A percentile compares a stretch with the other conserved stretches of the same genome.
These are phyloP conservation scores for Cornus controversa DNA, from an alignment of 148 eudicot genomes.

Conservation along the genomic window DNA sequence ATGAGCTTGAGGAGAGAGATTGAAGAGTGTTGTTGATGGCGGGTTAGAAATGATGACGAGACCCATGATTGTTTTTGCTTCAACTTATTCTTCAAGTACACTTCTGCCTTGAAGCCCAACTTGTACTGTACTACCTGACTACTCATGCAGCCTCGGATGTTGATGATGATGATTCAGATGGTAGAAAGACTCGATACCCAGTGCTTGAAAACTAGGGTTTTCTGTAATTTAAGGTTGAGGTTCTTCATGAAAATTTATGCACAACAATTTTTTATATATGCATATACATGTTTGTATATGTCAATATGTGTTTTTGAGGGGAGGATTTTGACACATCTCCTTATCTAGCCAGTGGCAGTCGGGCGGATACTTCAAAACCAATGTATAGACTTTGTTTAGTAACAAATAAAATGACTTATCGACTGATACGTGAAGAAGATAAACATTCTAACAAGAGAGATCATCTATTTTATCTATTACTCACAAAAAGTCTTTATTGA, in stretches of 20 bases:
- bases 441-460: no score
- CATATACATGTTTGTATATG: no score
- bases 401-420: no score
- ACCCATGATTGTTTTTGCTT: slow-evolving; percentile 11
- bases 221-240: neutral
- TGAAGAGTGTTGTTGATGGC: slow-evolving; percentile 22
- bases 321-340: no score
- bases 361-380: no score
- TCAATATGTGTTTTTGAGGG: no score
- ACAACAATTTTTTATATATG: neutral
- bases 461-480: no score
- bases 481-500: no score
- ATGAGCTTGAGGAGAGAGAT: slow-evolving; percentile 17
- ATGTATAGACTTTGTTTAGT: no score
- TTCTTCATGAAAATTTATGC: neutral
- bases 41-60: slow-evolving; percentile 42
- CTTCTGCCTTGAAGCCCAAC: neutral
- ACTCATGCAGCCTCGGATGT: slow-evolving; percentile 8
- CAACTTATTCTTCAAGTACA: neutral
- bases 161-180: neutral
- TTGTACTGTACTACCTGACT: slow-evolving; percentile 2
- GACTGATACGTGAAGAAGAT: no score
- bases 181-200: neutral
- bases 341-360: no score
- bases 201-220: neutral